Conservation (phyloP, 2,329 filamentous ascomycete genomes). For the Pestalotiopsis sp. region DNA sequence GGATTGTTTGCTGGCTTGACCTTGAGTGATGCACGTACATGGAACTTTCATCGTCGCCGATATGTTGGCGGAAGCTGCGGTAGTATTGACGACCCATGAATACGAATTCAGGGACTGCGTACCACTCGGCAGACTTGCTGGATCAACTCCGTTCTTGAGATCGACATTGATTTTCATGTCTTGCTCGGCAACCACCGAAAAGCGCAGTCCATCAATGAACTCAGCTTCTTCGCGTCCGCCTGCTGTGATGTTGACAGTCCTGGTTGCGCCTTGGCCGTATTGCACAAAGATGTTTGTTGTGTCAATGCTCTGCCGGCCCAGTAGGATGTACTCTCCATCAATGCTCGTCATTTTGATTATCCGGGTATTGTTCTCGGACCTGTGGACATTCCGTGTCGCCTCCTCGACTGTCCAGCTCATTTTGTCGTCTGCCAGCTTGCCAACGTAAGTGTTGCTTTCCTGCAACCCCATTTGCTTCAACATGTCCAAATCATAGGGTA, state of each 20-base stretch:
- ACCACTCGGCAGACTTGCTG: neutral
- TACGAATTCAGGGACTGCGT: neutral
- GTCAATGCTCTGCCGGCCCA: neutral
- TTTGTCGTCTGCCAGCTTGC: neutral
- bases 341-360: constrained; percentile 7
- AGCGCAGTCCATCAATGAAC: constrained; percentile 1
- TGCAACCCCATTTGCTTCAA: neutral
- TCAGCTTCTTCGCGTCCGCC: constrained; percentile 1
- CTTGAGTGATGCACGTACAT: neutral
- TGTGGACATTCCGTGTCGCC: constrained; percentile 3
- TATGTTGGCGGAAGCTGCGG: neutral
- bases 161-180: neutral
- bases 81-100: constrained; percentile 1
- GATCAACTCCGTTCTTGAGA: constrained; percentile 1
- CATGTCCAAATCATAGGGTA: constrained; percentile 24
- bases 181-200: neutral
- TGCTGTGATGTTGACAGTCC: constrained; percentile 7
- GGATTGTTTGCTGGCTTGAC: neutral
- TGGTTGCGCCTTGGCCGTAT: constrained; percentile 6
- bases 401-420: constrained; percentile 5
- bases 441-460: constrained; percentile 11
- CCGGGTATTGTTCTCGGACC: constrained; percentile 5
- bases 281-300: neutral
- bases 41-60: neutral
- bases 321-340: constrained; percentile 1